Conservation (phyloP, 345 rosid species). For the Eucalyptus polyanthemos region DNA sequence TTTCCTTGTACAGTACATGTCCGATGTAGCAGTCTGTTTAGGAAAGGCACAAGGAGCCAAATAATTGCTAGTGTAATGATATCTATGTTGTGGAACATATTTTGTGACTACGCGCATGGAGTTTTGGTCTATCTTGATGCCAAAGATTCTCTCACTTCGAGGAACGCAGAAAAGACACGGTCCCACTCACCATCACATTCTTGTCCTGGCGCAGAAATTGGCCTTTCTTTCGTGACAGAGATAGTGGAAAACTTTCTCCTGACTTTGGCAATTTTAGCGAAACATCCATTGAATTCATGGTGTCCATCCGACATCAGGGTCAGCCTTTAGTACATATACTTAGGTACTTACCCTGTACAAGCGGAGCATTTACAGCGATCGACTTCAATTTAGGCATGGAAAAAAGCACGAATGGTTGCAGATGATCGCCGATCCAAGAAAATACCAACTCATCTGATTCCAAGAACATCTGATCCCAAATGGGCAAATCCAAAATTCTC, state of each 20-base stretch:
- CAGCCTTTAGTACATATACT: background rate
- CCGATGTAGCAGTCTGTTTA: background rate
- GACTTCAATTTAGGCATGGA: background rate
- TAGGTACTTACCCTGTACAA: background rate
- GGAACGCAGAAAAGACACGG: background rate
- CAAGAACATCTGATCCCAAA: background rate
- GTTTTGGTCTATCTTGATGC: background rate
- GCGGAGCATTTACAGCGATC: background rate
- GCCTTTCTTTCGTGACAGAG: no score
- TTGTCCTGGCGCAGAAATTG: background rate
- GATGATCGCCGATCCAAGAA: background rate
- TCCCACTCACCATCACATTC: background rate
- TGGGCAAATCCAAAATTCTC: background rate
- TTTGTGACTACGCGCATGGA: background rate
- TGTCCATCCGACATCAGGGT: background rate
- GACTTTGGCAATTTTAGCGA: background rate
- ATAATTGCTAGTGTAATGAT: background rate
- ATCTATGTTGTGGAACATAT: background rate
- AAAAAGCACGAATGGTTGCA: background rate
- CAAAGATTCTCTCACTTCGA: background rate
- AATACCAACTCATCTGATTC: background rate
- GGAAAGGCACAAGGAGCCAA: background rate
- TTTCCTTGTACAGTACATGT: background rate
- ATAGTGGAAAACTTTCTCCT: background rate
- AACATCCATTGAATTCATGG: background rate